Base-by-base conservation (phyloP, 1,139 yeast genomes). In the Pichia cactophila region DNA sequence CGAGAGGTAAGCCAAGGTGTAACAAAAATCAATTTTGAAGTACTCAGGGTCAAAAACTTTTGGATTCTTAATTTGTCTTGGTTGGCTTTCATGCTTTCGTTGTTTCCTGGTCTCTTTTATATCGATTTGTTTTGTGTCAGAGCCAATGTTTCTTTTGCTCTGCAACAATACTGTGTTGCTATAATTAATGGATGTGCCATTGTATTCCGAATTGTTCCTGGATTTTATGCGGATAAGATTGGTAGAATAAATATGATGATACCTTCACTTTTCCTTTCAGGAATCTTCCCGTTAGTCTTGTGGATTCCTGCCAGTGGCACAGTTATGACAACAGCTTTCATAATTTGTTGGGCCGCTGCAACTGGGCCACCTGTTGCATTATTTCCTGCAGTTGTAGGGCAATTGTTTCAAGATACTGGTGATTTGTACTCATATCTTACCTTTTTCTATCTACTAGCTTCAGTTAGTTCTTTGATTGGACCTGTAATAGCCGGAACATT, bases 131-230 rank as follows among this genome's bases (percentile, higher is more conserved):
- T 67, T 65, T 52, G 71, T 61, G 61, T 67, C 59, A 54, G 69
- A 58, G 54, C 72, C 54, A 60, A 61, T 59, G 57, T 59, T 20
- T 29, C 40, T n/a, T 10, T 35, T 5, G 31, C 42, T 5, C 41
- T 61, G n/a, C 56, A 65, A 57, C 68, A 26, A 59, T 62, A 68
- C 50, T 69, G 66, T 47, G 74, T 78, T 6, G 71, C 83, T 0
- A 72, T 79, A n/a, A 69, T 77, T 31, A 72, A 77, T 45, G 79
- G 61, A 2, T 49, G 58, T 26, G 58, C 64, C 2, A 43, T 55
- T 9, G 37, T 75, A 20, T 83, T 83, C 3, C 67, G 84, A 42
- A 68, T 80, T 1, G 12, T 73, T 0, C 75, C 80, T 9, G 81
- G 80, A 5, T 61, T 67, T 37, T 8, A 71, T 3, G 74, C 78